Evolutionary conservation across 352 stramenopile species (phyloP).

Genomic region (Achlya hypogyna): DNA sequence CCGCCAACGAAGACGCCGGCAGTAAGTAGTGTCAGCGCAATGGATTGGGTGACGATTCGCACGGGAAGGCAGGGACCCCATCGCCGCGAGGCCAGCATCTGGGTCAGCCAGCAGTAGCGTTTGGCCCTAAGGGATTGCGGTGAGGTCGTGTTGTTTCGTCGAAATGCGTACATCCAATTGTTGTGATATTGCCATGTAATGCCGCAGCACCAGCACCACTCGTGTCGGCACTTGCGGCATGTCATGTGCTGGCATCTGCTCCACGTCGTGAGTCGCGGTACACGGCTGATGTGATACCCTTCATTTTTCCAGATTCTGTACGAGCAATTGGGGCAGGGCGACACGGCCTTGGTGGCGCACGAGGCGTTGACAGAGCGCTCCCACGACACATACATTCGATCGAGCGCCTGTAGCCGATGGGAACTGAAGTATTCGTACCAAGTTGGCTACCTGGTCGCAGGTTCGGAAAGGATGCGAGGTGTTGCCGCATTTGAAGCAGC

Average conservation of each 20-base stretch:
- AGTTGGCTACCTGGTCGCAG: background rate
- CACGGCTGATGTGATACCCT: background rate
- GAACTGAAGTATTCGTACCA: background rate
- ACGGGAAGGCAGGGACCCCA: slow-evolving; percentile 9
- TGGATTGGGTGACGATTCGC: slow-evolving; percentile 3
- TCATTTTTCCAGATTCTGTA: slow-evolving; percentile 8
- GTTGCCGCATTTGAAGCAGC: slow-evolving; percentile 14
- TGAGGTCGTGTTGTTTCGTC: background rate
- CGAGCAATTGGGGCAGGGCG: background rate
- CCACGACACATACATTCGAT: background rate
- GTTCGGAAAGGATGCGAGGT: slow-evolving; percentile 4
- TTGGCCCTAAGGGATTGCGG: background rate
- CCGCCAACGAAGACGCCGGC: background rate
- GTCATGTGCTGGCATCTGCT: slow-evolving; percentile 6
- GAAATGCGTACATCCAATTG: background rate
- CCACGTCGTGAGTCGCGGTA: background rate
- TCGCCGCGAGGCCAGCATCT: background rate
- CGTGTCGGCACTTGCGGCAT: slow-evolving; percentile 4
- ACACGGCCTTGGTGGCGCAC: background rate
- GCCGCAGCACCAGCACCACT: slow-evolving; percentile 3
- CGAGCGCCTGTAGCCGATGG: background rate
- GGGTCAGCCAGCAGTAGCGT: background rate
- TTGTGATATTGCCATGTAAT: background rate
- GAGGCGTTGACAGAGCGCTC: background rate
- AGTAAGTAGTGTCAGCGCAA: background rate